A percentile compares a stretch with the other conserved stretches of the same genome.
phyloP scores from a whole-genome alignment of 164 flowering plant genomes.

The Sedum album region DNA sequence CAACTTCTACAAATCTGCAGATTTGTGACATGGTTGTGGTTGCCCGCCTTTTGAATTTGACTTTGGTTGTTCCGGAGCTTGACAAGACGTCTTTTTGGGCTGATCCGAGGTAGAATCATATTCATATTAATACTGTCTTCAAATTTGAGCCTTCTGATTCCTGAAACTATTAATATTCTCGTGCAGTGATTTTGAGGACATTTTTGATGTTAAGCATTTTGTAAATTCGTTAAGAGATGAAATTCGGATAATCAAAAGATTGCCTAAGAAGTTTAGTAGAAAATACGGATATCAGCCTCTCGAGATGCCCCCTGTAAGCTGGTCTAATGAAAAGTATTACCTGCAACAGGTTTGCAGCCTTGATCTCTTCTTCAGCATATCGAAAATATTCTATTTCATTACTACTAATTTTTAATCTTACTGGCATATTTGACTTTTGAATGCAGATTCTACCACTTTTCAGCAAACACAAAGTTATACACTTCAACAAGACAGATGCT shows the following conservation, averaged over 20 bases:
- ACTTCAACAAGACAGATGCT: slow-evolving; percentile 79
- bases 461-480: slow-evolving; percentile 46
- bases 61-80: slow-evolving; percentile 91
- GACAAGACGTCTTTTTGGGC: slow-evolving; percentile 96
- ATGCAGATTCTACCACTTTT: slow-evolving; percentile 78
- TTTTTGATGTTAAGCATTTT: slow-evolving; percentile 80
- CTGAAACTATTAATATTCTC: slow-evolving; percentile 1
- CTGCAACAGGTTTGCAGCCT: slow-evolving; percentile 58
- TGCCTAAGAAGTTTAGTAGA: slow-evolving; percentile 57
- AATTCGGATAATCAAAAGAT: slow-evolving; percentile 65
- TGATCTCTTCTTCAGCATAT: background rate
- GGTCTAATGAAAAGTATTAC: slow-evolving; percentile 91
- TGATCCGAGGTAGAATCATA: slow-evolving; percentile 41
- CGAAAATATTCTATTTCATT: background rate
- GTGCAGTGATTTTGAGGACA: slow-evolving; percentile 84
- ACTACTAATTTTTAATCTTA: too few species aligned
- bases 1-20: slow-evolving; percentile 26
- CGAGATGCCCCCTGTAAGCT: slow-evolving; percentile 90
- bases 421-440: background rate
- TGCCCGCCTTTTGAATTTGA: slow-evolving; percentile 81
- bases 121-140: background rate
- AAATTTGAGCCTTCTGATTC: slow-evolving; percentile 1
- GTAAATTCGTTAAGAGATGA: slow-evolving; percentile 86
- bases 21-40: slow-evolving; percentile 97
- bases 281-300: slow-evolving; percentile 42